Percentiles rank a stretch among this genome's conserved stretches.
These are phyloP conservation scores for Tuber aestivum DNA, from an alignment of 495 filamentous ascomycete species.

Conservation along the genomic window DNA sequence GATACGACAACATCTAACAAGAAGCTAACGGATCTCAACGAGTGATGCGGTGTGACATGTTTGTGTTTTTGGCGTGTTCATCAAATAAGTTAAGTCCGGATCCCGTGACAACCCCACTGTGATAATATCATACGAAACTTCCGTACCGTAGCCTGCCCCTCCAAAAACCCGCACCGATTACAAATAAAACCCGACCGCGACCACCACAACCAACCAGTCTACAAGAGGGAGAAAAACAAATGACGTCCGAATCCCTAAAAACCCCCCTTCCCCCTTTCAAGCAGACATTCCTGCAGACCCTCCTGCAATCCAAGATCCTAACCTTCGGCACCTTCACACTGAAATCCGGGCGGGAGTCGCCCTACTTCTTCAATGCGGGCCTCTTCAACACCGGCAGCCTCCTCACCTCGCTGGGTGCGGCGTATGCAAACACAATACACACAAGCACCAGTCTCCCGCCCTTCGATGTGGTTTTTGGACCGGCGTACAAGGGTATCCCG, in stretches of 20 bases:
- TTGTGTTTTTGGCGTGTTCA: neutral
- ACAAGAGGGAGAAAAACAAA: neutral
- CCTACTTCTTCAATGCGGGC: slow-evolving; percentile 98
- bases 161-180: neutral
- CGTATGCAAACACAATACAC: slow-evolving; percentile 70
- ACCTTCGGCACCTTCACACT: slow-evolving; percentile 83
- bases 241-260: slow-evolving; percentile 16
- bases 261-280: slow-evolving; percentile 46
- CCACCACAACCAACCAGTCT: neutral
- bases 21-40: neutral
- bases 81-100: neutral
- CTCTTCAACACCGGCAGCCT: slow-evolving; percentile 72
- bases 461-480: slow-evolving; percentile 72
- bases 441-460: slow-evolving; percentile 44
- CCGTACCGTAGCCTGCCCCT: neutral
- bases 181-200: neutral
- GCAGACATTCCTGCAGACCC: slow-evolving; percentile 62
- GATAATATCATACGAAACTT: neutral
- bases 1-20: neutral
- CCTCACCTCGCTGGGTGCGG: slow-evolving; percentile 63
- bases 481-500: slow-evolving; percentile 94
- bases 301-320: slow-evolving; percentile 67
- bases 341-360: slow-evolving; percentile 85
- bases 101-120: neutral
- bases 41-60: neutral